Evolutionary conservation across 228 moss, liverwort and hornwort species (phyloP).

Genomic region (Sphagnum fallax): DNA sequence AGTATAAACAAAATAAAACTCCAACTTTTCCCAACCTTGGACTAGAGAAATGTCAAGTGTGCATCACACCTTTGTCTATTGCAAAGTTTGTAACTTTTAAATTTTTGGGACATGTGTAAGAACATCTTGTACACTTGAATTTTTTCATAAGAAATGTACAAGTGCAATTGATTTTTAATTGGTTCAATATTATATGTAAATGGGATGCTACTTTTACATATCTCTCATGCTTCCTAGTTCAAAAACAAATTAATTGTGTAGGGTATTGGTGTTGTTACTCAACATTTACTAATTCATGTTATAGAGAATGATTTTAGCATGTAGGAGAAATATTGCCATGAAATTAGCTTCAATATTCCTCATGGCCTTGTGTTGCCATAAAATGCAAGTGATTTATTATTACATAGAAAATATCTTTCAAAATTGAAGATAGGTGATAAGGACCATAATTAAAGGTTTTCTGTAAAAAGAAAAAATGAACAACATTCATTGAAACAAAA

Average conservation of each 20-base stretch:
- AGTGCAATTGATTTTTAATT: no score
- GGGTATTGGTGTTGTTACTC: conserved; percentile 41
- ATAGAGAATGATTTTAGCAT: conserved; percentile 34
- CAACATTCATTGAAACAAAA: no score
- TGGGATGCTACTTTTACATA: not conserved
- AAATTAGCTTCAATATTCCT: conserved; percentile 33
- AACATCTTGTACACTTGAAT: not conserved
- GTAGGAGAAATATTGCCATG: conserved; percentile 39
- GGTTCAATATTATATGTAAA: not conserved
- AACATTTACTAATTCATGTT: conserved; percentile 40
- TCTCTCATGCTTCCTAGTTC: not conserved
- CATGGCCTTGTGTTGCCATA: conserved; percentile 33
- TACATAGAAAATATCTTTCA: no score
- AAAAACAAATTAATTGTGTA: not conserved
- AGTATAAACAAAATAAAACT: no score
- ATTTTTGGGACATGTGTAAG: not conserved
- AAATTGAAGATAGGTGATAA: no score
- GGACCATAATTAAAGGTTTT: no score
- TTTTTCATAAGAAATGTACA: not conserved
- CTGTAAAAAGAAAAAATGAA: no score
- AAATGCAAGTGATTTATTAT: conserved; percentile 20
- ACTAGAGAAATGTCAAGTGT: not conserved
- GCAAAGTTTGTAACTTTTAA: not conserved
- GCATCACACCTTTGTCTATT: not conserved
- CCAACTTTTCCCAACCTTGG: no score